These are phyloP conservation scores for Luffa acutangula DNA, from an alignment of 306 rosid genomes.

Conservation along the genomic window DNA sequence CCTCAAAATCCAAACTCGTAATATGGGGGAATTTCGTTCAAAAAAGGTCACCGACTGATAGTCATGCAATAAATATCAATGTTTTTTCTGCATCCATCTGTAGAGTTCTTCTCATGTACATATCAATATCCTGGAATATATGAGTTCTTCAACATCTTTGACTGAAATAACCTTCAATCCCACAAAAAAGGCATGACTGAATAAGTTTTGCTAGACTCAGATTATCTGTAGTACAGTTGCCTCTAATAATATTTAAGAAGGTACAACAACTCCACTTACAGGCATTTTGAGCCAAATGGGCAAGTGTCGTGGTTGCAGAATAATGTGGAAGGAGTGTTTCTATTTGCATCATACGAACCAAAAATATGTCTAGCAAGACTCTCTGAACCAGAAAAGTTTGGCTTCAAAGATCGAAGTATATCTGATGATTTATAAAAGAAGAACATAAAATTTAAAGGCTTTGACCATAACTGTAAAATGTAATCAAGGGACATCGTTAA, in stretches of 20 bases:
- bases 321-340: constrained; percentile 15
- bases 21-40: background rate
- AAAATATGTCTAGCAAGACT: constrained; percentile 38
- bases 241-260: background rate
- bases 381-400: constrained; percentile 39
- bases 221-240: background rate
- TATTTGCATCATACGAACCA: constrained; percentile 37
- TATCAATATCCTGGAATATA: background rate
- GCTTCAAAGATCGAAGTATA: constrained; percentile 44
- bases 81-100: background rate
- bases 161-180: background rate
- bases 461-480: background rate
- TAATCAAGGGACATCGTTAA: background rate
- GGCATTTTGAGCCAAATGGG: constrained; percentile 36
- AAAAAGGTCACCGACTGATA: background rate
- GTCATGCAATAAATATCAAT: background rate
- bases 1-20: background rate
- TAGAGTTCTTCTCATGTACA: background rate
- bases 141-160: background rate
- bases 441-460: background rate
- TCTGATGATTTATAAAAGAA: constrained; percentile 50
- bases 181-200: background rate
- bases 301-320: constrained; percentile 28
- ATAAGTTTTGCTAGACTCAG: background rate
- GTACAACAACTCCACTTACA: constrained; percentile 36